Evolutionary conservation across 768 basidiomycete species (phyloP).

Genomic region (Trametes sanguinea): DNA sequence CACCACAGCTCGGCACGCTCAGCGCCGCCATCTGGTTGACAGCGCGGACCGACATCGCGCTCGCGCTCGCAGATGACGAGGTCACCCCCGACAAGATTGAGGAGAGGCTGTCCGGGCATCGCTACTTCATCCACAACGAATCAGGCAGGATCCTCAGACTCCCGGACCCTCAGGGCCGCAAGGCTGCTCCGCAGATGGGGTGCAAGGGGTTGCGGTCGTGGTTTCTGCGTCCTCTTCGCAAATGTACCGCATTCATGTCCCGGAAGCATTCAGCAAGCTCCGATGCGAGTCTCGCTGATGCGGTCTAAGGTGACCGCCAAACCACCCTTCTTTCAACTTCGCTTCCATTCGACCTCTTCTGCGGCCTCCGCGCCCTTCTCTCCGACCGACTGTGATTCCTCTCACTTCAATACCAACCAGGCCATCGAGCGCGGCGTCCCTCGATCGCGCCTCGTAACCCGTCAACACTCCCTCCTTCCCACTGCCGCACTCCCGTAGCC

Average conservation of each 20-base stretch:
- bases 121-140: not conserved
- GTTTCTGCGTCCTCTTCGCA: not conserved
- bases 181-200: not conserved
- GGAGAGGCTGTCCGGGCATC: not conserved
- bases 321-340: too few relatives aligned
- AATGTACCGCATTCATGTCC: not conserved
- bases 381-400: too few relatives aligned
- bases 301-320: too few relatives aligned
- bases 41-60: conserved; percentile 48
- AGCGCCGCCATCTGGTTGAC: conserved; percentile 58
- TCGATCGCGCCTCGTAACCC: too few relatives aligned
- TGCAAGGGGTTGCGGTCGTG: not conserved
- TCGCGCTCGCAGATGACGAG: conserved; percentile 15
- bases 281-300: too few relatives aligned
- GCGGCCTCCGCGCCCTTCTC: too few relatives aligned
- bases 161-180: not conserved
- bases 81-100: not conserved
- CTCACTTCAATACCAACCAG: too few relatives aligned
- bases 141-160: conserved; percentile 3
- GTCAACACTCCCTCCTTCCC: too few relatives aligned
- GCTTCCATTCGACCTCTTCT: too few relatives aligned
- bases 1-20: conserved; percentile 53
- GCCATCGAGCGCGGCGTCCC: too few relatives aligned
- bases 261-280: too few relatives aligned
- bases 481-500: too few relatives aligned